phyloP scores from a whole-genome alignment of 2,329 filamentous ascomycete species.

The Trichophyton benhamiae region DNA sequence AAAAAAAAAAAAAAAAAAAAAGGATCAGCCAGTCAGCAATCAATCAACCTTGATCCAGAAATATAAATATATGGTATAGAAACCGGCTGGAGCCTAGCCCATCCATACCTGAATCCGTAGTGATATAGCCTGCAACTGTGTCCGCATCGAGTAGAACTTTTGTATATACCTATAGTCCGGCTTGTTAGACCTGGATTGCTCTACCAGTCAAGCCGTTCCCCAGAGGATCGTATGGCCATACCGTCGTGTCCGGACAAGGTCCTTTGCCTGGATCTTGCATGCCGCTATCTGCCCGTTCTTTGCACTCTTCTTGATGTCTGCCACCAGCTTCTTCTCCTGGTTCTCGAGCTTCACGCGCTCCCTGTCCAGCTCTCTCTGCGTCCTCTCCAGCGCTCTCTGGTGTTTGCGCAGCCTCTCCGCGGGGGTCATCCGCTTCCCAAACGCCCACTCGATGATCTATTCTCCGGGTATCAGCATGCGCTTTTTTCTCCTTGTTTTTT shows the following conservation, averaged over 20 bases:
- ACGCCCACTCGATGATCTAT: constrained; percentile 98
- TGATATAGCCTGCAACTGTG: constrained; percentile 90
- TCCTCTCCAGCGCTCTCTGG: constrained; percentile 92
- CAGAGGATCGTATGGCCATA: constrained; percentile 23
- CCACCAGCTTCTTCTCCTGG: constrained; percentile 92
- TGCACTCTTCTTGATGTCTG: constrained; percentile 95
- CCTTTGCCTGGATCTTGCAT: constrained; percentile 95
- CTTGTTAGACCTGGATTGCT: neutral
- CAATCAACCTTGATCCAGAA: neutral
- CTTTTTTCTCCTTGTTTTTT: too few relatives aligned
- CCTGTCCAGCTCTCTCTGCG: constrained; percentile 88
- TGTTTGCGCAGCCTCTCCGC: constrained; percentile 56
- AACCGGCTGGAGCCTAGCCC: neutral
- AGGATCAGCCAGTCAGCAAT: neutral
- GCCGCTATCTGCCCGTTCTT: constrained; percentile 98
- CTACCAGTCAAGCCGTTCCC: too few relatives aligned
- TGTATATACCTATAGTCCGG: constrained; percentile 63
- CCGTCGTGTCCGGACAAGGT: constrained; percentile 81
- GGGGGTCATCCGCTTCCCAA: constrained; percentile 97
- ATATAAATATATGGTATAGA: neutral
- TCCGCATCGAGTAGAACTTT: constrained; percentile 98
- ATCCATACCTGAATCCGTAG: constrained; percentile 69
- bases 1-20: too few relatives aligned
- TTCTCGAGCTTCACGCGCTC: constrained; percentile 94
- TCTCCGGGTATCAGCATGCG: constrained; percentile 1